phyloP scores from a whole-genome alignment of 2,329 filamentous ascomycete species.

The Stagonosporopsis vannaccii region DNA sequence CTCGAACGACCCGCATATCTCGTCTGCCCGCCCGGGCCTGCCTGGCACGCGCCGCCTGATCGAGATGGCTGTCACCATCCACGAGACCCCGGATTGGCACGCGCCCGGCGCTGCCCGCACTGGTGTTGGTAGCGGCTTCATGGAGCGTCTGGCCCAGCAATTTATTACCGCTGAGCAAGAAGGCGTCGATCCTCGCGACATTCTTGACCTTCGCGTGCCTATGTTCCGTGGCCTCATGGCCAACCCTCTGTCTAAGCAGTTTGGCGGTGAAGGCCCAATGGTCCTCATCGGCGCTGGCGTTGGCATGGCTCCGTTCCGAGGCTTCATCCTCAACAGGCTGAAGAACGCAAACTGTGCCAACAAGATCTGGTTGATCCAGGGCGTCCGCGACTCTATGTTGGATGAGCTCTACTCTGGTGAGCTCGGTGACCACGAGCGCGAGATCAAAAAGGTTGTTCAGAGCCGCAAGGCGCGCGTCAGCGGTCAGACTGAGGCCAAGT shows the following conservation, averaged over 20 bases:
- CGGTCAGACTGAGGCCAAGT: constrained; percentile 70
- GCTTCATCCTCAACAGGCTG: constrained; percentile 92
- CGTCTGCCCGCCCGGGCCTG: constrained; percentile 71
- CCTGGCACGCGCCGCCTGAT: constrained; percentile 77
- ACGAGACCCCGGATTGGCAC: constrained; percentile 83
- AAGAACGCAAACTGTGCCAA: constrained; percentile 96
- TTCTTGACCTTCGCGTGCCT: constrained; percentile 76
- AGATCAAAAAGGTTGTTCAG: constrained; percentile 60
- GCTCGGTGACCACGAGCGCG: constrained; percentile 72
- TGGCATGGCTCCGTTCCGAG: constrained; percentile 95
- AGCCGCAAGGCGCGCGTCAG: constrained; percentile 53
- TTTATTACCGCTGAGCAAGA: constrained; percentile 72
- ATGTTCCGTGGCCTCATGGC: constrained; percentile 99
- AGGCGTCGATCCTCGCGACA: constrained; percentile 54
- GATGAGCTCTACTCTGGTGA: constrained; percentile 98
- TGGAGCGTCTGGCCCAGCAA: constrained; percentile 81
- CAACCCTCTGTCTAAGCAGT: constrained; percentile 91
- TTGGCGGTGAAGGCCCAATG: constrained; percentile 95
- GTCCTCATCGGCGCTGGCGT: constrained; percentile 95
- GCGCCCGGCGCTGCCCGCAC: constrained; percentile 68
- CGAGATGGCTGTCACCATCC: constrained; percentile 96
- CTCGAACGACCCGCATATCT: constrained; percentile 91
- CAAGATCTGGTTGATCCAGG: constrained; percentile 97
- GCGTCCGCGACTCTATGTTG: constrained; percentile 89
- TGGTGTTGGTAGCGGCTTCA: constrained; percentile 90